Evolutionary conservation across 2,329 filamentous ascomycete species (phyloP).

Genomic region (Aspergillus novoparasiticus): DNA sequence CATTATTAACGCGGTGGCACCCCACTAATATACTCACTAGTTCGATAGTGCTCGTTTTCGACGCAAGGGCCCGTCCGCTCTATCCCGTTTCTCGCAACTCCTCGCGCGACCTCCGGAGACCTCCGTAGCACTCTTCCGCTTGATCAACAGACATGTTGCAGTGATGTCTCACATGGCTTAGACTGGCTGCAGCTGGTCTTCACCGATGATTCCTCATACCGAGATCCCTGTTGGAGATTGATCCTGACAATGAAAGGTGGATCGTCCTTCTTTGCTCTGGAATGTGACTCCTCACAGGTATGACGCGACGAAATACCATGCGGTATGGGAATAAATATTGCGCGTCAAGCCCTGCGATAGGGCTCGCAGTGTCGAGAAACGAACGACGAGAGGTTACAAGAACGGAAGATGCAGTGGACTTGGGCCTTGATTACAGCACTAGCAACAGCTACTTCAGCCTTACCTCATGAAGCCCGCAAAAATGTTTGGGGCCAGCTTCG

Average conservation of each 20-base stretch:
- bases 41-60: background rate
- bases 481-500: slow-evolving; percentile 25
- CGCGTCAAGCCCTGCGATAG: background rate
- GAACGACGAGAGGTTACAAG: background rate
- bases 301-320: background rate
- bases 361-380: background rate
- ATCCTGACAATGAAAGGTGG: background rate
- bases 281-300: background rate
- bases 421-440: slow-evolving; percentile 16
- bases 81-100: background rate
- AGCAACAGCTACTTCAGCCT: slow-evolving; percentile 18
- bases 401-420: slow-evolving; percentile 22
- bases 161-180: slow-evolving; percentile 2
- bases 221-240: background rate
- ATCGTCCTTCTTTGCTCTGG: background rate
- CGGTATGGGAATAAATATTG: slow-evolving; percentile 1
- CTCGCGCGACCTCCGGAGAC: background rate
- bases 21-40: background rate
- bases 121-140: background rate
- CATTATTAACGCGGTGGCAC: background rate
- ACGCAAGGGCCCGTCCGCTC: background rate
- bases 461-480: slow-evolving; percentile 17
- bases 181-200: background rate
- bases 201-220: background rate
- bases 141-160: background rate